A percentile compares a stretch with the other conserved stretches of the same genome.
Evolutionary conservation across 1,284 basidiomycete species (phyloP).

Genomic region (Puccinia triticina): DNA sequence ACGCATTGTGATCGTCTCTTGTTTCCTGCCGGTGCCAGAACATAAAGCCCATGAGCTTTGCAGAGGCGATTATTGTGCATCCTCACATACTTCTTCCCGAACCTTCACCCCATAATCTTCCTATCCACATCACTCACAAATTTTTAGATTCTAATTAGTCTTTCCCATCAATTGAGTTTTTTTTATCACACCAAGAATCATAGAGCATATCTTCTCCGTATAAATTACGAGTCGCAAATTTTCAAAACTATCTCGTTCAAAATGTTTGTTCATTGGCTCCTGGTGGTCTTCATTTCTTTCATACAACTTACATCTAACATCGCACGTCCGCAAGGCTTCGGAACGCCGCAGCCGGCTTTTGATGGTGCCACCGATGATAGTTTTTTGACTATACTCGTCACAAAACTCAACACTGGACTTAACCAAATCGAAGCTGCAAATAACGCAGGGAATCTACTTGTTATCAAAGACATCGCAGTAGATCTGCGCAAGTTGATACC

Average conservation of each 20-base stretch:
- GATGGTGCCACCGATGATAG: background rate
- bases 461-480: too few species aligned
- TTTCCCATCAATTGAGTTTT: background rate
- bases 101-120: background rate
- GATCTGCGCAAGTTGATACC: too few species aligned
- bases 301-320: background rate
- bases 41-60: background rate
- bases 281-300: background rate
- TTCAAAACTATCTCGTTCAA: background rate
- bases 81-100: background rate
- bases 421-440: background rate
- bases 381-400: background rate
- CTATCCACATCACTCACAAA: background rate
- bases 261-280: background rate
- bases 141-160: background rate
- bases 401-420: background rate
- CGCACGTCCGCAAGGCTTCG: background rate
- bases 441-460: too few species aligned
- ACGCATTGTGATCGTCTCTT: background rate
- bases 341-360: background rate
- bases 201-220: background rate
- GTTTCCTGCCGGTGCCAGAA: background rate
- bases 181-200: background rate
- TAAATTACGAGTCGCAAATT: background rate
- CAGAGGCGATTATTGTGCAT: background rate